Evolutionary conservation across 2,329 filamentous ascomycete genomes (phyloP), one percentile per base, ranked within the genome.

Genomic region (Diaporthe destruens): DNA sequence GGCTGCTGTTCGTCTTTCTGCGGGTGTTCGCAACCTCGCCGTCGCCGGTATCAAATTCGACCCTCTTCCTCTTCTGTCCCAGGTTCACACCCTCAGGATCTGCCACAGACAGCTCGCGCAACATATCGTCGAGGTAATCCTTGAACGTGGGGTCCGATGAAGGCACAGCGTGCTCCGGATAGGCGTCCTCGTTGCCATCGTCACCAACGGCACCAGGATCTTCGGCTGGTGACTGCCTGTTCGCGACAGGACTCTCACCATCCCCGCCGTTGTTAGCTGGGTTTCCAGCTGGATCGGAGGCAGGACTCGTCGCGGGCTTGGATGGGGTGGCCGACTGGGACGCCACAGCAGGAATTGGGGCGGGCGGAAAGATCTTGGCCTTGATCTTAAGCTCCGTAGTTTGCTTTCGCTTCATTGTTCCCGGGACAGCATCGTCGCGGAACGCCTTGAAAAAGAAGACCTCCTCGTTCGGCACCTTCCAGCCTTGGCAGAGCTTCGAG

Each of bases 381-480:
- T 25, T 69, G 44, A 72, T 59, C 56, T 49, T 69, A 18, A 32
- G 6, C 1, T 54, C 34, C 2, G 71, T 69, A 1, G 47, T 36
- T 7, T 55, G 71, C 23, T 36, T 72, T 5, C 71, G 71, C 23
- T 57, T 47, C 63, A 55, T 7, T 18, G 18, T 2, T 25, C 63
- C 44, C 16, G 20, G 4, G 12, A 16, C 36, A 3, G 25, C 12
- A 14, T 72, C 71, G n/a, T 61, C 55, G 16, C 71, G 71, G 29
- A 72, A 72, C 0, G 42, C 25, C 25, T 44, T 57, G 47, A 72
- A 72, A 55, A 44, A 72, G 20, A 61, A 72, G 0, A 72, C 71
- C 12, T 72, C 65, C 9, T 72, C 71, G 11, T 32, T n/a, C 9
- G 11, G 1, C 2, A 72, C 65, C 25, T 61, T 69, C 63, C 54